Evolutionary conservation across 1,139 yeast species (phyloP), one percentile per base, ranked within the genome.

Genomic region (Zygoascus meyerae): DNA sequence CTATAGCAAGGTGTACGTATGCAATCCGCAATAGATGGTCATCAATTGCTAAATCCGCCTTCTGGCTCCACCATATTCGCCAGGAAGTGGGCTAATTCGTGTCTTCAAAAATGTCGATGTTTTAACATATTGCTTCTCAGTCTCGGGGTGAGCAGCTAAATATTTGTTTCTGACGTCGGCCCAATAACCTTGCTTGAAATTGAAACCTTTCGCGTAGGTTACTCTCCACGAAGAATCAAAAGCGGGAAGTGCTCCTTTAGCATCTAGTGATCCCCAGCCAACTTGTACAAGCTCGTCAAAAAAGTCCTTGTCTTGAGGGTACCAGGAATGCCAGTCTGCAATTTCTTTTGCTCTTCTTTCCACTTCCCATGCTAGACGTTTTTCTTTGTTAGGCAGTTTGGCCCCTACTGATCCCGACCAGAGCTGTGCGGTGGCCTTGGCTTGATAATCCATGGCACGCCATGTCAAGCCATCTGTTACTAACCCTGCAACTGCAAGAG

Each of bases 281-380:
- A 43, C 52, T 7, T 47, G 37, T 16, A 51, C 46, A n/a, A 56
- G 42, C n/a, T 49, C 55, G n/a, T 32, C 42, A 30, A 56, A 48
- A 26, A 56, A 46, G 29, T 45, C 52, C 9, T 46, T 47, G 41
- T 46, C 53, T 28, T 55, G 46, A 9, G 60, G 60, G 33, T 42
- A 56, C 60, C 60, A 56, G 8, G 46, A 29, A 37, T 55, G 59
- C 53, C 56, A 56, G 33, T 53, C 54, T 2, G 38, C 32, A 1
- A 49, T 47, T 2, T 46, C 42, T 28, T 44, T 42, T n/a, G 49
- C 39, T 15, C 50, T 38, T 11, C 57, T 48, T 5, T 45, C 52
- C 2, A 34, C 38, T 42, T 56, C 60, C 60, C 60, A 56, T 28
- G 40, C 34, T 8, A 44, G 44, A 11, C 48, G 48, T 28, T 49